phyloP scores from a whole-genome alignment of 2,329 filamentous ascomycete genomes.

The Colletotrichum destructivum region DNA sequence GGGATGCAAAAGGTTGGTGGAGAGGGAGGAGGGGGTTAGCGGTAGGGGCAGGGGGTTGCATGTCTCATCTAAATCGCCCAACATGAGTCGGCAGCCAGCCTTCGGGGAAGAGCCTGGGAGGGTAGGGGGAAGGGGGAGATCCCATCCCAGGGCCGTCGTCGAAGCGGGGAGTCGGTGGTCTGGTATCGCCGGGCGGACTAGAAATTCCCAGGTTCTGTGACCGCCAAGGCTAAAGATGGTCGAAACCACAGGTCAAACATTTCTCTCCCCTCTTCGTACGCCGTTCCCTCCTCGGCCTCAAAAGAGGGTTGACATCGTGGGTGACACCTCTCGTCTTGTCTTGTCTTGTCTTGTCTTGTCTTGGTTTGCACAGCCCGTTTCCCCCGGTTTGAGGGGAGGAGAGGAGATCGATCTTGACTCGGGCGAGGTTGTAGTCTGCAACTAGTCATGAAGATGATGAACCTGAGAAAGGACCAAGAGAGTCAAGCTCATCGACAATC shows the following conservation, averaged over 20 bases:
- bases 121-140: too few species aligned
- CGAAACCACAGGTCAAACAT: constrained; percentile 37
- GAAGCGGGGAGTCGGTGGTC: constrained; percentile 4
- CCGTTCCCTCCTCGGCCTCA: constrained; percentile 15
- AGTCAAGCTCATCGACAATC: background rate
- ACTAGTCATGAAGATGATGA: constrained; percentile 25
- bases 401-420: constrained; percentile 24
- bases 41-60: constrained; percentile 14
- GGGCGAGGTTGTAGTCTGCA: background rate
- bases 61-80: constrained; percentile 38
- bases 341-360: background rate
- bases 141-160: background rate
- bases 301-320: background rate
- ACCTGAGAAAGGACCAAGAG: background rate
- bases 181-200: constrained; percentile 24
- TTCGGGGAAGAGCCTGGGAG: background rate
- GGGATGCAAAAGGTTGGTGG: constrained; percentile 37
- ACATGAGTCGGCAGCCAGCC: constrained; percentile 27
- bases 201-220: constrained; percentile 25
- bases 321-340: too few species aligned
- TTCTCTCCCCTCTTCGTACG: constrained; percentile 14
- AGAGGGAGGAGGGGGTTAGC: background rate
- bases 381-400: background rate
- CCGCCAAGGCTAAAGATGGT: constrained; percentile 20
- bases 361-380: constrained; percentile 23